These are phyloP conservation scores for Sclerotinia borealis DNA, from an alignment of 2,329 filamentous ascomycete species.

Conservation along the genomic window DNA sequence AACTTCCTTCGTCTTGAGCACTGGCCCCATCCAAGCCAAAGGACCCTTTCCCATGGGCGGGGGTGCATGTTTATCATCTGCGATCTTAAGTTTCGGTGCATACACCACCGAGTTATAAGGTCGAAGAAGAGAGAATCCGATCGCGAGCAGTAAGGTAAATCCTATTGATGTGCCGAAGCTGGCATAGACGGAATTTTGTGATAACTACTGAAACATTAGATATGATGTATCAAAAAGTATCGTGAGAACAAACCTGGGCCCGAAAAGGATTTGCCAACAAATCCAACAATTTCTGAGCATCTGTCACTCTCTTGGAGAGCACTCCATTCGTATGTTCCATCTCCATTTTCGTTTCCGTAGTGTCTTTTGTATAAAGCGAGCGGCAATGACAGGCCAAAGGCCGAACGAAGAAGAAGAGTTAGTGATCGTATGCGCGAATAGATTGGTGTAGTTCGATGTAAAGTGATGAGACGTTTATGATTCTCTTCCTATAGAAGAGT, in stretches of 20 bases:
- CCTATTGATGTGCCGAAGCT: conserved; percentile 76
- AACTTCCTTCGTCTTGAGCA: conserved; percentile 72
- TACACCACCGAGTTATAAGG: conserved; percentile 92
- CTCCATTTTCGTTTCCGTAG: conserved; percentile 18
- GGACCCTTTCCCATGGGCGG: conserved; percentile 81
- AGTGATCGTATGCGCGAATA: not conserved
- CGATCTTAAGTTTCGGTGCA: conserved; percentile 87
- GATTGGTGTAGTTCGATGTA: too few relatives aligned
- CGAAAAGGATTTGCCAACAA: conserved; percentile 29
- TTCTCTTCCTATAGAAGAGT: not conserved
- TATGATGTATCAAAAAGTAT: not conserved
- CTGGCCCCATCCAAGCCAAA: conserved; percentile 77
- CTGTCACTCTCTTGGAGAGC: conserved; percentile 19
- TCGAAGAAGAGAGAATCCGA: conserved; percentile 82
- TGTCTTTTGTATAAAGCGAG: conserved; percentile 19
- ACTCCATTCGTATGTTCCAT: conserved; percentile 12
- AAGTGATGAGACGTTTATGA: not conserved
- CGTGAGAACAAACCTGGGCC: conserved; percentile 19
- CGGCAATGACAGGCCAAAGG: conserved; percentile 30
- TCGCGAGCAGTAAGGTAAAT: conserved; percentile 64
- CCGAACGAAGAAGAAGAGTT: conserved; percentile 17
- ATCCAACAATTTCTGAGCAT: conserved; percentile 25
- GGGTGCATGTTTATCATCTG: conserved; percentile 82
- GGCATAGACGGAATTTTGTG: conserved; percentile 61
- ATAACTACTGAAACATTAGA: conserved; percentile 24